Evolutionary conservation across 768 basidiomycete genomes (phyloP), one percentile per base, ranked within the genome.

Genomic region (Hebeloma cylindrosporum): DNA sequence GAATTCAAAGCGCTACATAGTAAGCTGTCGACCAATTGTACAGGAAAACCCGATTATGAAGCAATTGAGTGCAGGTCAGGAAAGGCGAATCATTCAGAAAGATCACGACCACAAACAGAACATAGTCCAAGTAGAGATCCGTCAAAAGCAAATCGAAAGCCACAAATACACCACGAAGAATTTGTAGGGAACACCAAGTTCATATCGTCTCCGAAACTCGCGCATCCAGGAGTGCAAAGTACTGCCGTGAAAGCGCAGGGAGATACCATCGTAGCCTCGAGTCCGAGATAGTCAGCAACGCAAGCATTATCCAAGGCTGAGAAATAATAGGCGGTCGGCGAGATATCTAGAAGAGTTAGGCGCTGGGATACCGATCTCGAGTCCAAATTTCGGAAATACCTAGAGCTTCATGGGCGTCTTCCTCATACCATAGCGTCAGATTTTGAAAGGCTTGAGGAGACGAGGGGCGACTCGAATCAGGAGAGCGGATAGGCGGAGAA

Each of bases 101-200:
- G n/a, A n/a, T n/a, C n/a, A n/a, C n/a, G n/a, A n/a, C n/a, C n/a
- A n/a, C n/a, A n/a, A n/a, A n/a, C n/a, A 11, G 46, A 46, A 31
- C 59, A 60, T 5, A 49, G 17, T 3, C 59, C 56, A 5, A 53
- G 16, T 9, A 52, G 20, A 18, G 54, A 52, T 7, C 59, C 59
- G 13, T 60, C 59, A 32, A 30, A 56, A 3, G 44, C 34, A 37
- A 54, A 22, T 3, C 59, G 56, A 28, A 47, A 43, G 4, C 59
- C 59, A 23, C 18, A 23, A n/a, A 56, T 21, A 23, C 59, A 60
- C 54, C 54, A 58, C 9, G 56, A 51, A 5, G 50, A 40, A 22
- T 47, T 43, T 26, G n/a, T 21, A 22, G 45, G 13, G 14, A 21
- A 25, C 6, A 33, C 9, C 5, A 35, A 8, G 35, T 13, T 20